Evolutionary conservation across 2,329 filamentous ascomycete genomes (phyloP).

Genomic region (Cladophialophora carrionii): DNA sequence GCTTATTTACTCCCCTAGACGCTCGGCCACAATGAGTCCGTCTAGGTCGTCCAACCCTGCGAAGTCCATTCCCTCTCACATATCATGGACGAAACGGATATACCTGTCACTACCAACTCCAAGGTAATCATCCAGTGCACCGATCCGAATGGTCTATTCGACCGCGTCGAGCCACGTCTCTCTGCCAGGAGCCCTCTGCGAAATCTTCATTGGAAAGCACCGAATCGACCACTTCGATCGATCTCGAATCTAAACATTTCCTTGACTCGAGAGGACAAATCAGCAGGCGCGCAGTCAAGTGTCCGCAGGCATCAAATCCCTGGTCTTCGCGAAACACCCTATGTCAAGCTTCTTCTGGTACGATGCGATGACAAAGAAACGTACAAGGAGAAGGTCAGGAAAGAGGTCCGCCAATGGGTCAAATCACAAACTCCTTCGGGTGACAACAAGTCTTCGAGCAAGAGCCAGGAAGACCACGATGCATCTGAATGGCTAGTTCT

Average conservation of each 20-base stretch:
- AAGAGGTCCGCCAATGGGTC: constrained; percentile 87
- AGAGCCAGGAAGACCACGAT: constrained; percentile 86
- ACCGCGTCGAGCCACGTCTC: constrained; percentile 76
- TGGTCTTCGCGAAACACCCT: constrained; percentile 87
- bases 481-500: constrained; percentile 94
- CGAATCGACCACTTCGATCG: constrained; percentile 84
- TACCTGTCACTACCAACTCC: constrained; percentile 35
- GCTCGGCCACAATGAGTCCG: constrained; percentile 31
- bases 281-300: constrained; percentile 41
- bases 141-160: constrained; percentile 87
- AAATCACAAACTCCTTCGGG: constrained; percentile 57
- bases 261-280: constrained; percentile 66
- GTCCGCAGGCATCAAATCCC: constrained; percentile 88
- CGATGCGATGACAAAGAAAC: constrained; percentile 94
- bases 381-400: constrained; percentile 79
- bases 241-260: constrained; percentile 93
- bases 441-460: constrained; percentile 48
- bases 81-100: constrained; percentile 36
- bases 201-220: constrained; percentile 96
- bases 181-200: constrained; percentile 78
- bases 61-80: constrained; percentile 19
- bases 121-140: constrained; percentile 92
- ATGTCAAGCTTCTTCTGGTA: constrained; percentile 85
- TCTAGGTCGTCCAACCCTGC: constrained; percentile 8
- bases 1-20: constrained; percentile 5